Percentiles rank a stretch among this genome's conserved stretches.
These are phyloP conservation scores for Tolypocladium endophyticum DNA, from an alignment of 2,329 filamentous ascomycete genomes.

Conservation along the genomic window DNA sequence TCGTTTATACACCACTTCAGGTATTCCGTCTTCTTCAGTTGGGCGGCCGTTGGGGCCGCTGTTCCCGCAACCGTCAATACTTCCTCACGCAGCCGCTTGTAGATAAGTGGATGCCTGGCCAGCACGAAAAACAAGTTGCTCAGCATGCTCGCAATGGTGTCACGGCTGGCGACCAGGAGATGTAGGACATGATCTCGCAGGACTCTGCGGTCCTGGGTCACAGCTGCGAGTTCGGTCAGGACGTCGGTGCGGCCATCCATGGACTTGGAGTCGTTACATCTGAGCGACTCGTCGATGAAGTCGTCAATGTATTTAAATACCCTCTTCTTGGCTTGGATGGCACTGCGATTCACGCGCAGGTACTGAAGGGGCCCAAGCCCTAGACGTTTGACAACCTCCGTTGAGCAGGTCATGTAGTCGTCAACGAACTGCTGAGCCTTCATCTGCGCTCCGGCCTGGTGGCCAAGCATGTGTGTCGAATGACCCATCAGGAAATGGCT, in stretches of 20 bases:
- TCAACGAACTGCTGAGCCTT: conserved; percentile 23
- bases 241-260: conserved; percentile 29
- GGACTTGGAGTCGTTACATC: conserved; percentile 7
- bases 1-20: conserved; percentile 47
- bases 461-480: conserved; percentile 13
- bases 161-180: conserved; percentile 32
- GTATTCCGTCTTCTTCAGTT: conserved; percentile 42
- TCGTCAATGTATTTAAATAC: conserved; percentile 29
- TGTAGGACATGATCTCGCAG: conserved; percentile 31
- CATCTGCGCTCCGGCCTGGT: conserved; percentile 6
- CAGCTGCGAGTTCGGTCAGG: conserved; percentile 37
- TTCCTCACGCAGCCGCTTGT: conserved; percentile 33
- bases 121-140: conserved; percentile 33
- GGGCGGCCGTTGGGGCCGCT: conserved; percentile 31
- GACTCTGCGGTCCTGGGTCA: conserved; percentile 28
- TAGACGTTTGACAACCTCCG: conserved; percentile 20
- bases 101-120: conserved; percentile 28
- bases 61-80: conserved; percentile 20
- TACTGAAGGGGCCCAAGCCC: conserved; percentile 20
- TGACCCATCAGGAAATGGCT: conserved; percentile 36
- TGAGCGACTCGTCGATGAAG: conserved; percentile 29
- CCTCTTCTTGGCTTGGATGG: conserved; percentile 16
- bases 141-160: conserved; percentile 34
- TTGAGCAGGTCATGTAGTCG: conserved; percentile 22
- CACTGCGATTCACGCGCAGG: conserved; percentile 14